Conservation (phyloP, 495 filamentous ascomycete genomes). For the Tetracladium marchalianum region DNA sequence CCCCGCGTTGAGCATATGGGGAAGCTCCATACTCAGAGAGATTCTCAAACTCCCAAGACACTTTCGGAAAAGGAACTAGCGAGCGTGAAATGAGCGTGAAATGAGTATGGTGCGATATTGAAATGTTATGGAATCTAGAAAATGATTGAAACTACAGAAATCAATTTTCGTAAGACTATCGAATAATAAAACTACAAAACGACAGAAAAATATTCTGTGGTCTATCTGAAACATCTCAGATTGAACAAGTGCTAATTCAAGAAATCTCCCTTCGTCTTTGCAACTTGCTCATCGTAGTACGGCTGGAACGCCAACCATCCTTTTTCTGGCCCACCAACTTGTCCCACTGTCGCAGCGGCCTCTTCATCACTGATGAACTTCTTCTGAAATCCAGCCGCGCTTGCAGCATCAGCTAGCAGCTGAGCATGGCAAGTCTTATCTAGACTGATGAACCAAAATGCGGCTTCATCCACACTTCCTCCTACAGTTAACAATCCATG, state of each 20-base stretch:
- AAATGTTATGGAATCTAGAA: no score
- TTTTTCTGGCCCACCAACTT: conserved; percentile 23
- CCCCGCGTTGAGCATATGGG: no score
- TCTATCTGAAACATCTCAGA: no score
- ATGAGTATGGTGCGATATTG: no score
- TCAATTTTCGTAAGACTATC: no score
- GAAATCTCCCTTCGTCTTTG: conserved; percentile 34
- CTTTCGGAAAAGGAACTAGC: no score
- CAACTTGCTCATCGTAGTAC: conserved; percentile 39
- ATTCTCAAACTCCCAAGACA: no score
- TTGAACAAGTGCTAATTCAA: conserved; percentile 9
- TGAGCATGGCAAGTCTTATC: conserved; percentile 59
- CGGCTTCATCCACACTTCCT: conserved; percentile 54
- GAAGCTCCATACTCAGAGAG: no score
- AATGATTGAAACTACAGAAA: no score
- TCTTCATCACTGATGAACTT: conserved; percentile 44
- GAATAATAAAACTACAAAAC: no score
- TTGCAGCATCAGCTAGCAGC: conserved; percentile 52
- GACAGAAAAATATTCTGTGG: no score
- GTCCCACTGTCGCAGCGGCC: conserved; percentile 34
- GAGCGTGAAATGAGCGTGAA: no score
- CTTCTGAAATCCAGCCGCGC: conserved; percentile 42
- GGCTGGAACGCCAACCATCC: conserved; percentile 40
- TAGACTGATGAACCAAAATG: conserved; percentile 56
- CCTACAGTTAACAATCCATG: conserved; percentile 59